A percentile compares a stretch with the other conserved stretches of the same genome.
These are phyloP conservation scores for Adiantum capillusveneris DNA, from an alignment of 75 land plant species.

Conservation along the genomic window DNA sequence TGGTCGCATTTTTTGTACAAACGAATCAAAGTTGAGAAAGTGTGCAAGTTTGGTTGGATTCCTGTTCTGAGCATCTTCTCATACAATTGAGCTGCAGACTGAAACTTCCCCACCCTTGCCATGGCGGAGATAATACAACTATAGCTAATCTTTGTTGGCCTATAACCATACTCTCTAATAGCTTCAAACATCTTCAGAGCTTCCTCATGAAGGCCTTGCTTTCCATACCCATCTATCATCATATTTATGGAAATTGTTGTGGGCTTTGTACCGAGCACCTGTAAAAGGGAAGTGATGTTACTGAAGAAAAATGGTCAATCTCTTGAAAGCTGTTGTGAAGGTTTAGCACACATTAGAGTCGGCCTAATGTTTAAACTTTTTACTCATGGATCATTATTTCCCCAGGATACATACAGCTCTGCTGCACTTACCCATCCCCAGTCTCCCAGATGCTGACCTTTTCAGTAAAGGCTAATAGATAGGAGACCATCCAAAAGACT, in stretches of 20 bases:
- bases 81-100: slow-evolving; percentile 27
- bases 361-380: no score
- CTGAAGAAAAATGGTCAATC: background rate
- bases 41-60: slow-evolving; percentile 18
- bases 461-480: no score
- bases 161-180: slow-evolving; percentile 11
- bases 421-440: no score
- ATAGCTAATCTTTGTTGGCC: slow-evolving; percentile 22
- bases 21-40: slow-evolving; percentile 26
- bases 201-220: slow-evolving; percentile 25
- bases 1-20: slow-evolving; percentile 17
- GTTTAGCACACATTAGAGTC: no score
- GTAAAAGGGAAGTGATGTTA: background rate
- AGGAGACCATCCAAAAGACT: no score
- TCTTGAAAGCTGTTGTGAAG: no score
- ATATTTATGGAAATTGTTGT: slow-evolving; percentile 26
- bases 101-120: slow-evolving; percentile 21
- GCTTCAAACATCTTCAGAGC: slow-evolving; percentile 21
- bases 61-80: slow-evolving; percentile 16
- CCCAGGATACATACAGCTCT: no score
- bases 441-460: no score
- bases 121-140: slow-evolving; percentile 29
- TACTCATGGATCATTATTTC: no score
- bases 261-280: slow-evolving; percentile 22
- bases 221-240: slow-evolving; percentile 27